Percentiles rank a stretch among this genome's conserved stretches.
Evolutionary conservation across 2,329 filamentous ascomycete genomes (phyloP).

Genomic region (Fusarium sulawesiense): DNA sequence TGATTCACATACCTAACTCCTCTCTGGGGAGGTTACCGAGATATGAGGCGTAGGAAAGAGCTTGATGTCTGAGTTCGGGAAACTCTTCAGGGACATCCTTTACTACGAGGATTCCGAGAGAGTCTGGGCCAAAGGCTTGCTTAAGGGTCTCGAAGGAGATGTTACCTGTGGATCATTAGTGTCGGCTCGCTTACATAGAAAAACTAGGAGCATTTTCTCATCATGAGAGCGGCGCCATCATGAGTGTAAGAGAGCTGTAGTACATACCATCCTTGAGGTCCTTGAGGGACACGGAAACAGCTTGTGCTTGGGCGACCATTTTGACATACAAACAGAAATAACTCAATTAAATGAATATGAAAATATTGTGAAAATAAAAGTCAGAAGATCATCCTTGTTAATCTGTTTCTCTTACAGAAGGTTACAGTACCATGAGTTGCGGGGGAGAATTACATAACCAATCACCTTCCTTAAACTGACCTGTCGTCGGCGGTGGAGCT

Average conservation of each 20-base stretch:
- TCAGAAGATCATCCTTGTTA: not conserved
- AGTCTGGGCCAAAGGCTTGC: constrained; percentile 88
- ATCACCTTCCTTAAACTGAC: constrained; percentile 28
- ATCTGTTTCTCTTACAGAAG: constrained; percentile 13
- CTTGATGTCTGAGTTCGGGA: constrained; percentile 73
- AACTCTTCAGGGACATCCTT: constrained; percentile 83
- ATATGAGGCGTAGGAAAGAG: constrained; percentile 89
- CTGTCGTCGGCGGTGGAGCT: constrained; percentile 45
- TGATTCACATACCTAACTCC: constrained; percentile 70
- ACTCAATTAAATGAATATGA: not conserved
- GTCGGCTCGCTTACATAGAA: not conserved
- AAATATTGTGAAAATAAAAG: not conserved
- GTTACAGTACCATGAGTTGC: constrained; percentile 25
- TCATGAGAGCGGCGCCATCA: constrained; percentile 25
- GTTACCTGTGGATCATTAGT: constrained; percentile 60
- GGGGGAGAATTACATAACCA: constrained; percentile 46
- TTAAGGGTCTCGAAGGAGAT: constrained; percentile 76
- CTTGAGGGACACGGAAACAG: constrained; percentile 70
- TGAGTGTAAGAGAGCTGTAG: not conserved
- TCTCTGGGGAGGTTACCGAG: constrained; percentile 81
- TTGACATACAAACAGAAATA: not conserved
- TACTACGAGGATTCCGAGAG: constrained; percentile 93
- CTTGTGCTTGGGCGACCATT: constrained; percentile 64
- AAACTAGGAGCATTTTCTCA: not conserved
- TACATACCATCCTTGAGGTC: constrained; percentile 68